Conservation (phyloP, 176 grass and related monocot species). For the Olyra latifolia region DNA sequence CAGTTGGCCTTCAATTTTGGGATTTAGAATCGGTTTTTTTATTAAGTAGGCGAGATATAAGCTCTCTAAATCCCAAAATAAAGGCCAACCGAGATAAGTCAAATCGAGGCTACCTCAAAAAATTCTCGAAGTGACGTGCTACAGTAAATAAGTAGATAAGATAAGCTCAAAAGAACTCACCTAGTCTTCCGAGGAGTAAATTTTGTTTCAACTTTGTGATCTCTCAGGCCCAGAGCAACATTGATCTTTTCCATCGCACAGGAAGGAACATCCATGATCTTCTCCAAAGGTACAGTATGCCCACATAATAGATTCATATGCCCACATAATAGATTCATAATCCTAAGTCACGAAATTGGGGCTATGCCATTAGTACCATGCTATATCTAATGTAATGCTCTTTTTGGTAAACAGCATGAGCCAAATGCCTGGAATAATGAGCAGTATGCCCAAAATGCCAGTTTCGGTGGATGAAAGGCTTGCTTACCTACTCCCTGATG, state of each 20-base stretch:
- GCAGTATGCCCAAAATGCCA: slow-evolving; percentile 78
- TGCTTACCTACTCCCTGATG: slow-evolving; percentile 47
- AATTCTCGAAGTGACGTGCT: no score
- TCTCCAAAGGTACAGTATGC: slow-evolving; percentile 56
- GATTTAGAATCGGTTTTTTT: no score
- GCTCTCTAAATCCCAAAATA: no score
- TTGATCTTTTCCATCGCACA: slow-evolving; percentile 58
- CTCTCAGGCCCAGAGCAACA: slow-evolving; percentile 65
- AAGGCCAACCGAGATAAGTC: no score
- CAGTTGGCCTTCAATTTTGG: no score
- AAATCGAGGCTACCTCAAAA: no score
- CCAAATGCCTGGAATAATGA: slow-evolving; percentile 88
- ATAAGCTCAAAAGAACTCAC: no score
- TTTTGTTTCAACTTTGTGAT: slow-evolving; percentile 2
- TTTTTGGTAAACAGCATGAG: slow-evolving; percentile 67
- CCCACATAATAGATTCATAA: slow-evolving; percentile 2
- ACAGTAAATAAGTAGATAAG: no score
- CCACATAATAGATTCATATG: not conserved
- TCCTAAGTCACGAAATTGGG: not conserved
- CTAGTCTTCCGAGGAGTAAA: slow-evolving; percentile 14
- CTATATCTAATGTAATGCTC: slow-evolving; percentile 28
- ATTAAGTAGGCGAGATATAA: no score
- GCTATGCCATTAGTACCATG: slow-evolving; percentile 5
- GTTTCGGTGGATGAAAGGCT: slow-evolving; percentile 69
- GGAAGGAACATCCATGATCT: slow-evolving; percentile 73